A percentile compares a stretch with the other conserved stretches of the same genome.
These are phyloP conservation scores for Leccinum disarticulatum DNA, from an alignment of 768 basidiomycete species.

Conservation along the genomic window DNA sequence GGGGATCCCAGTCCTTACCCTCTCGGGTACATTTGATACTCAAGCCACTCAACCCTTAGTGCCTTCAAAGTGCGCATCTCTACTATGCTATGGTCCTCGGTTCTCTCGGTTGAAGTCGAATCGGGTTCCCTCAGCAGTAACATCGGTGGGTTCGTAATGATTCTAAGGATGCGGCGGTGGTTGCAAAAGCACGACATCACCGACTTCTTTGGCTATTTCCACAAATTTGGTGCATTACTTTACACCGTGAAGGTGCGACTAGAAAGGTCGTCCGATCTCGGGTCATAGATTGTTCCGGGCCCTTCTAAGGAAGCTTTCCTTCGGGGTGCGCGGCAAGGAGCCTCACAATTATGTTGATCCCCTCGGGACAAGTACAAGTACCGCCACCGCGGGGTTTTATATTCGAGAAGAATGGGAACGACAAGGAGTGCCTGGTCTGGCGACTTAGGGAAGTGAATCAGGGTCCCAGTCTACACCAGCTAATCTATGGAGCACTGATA, in stretches of 20 bases:
- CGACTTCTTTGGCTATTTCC: slow-evolving; percentile 7
- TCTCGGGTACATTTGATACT: slow-evolving; percentile 7
- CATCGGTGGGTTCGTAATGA: slow-evolving; percentile 69
- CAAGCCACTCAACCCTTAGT: slow-evolving; percentile 9
- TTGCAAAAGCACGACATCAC: slow-evolving; percentile 34
- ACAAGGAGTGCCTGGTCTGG: slow-evolving; percentile 4
- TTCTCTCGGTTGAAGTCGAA: slow-evolving; percentile 40
- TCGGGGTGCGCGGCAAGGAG: slow-evolving; percentile 1
- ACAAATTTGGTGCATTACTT: neutral
- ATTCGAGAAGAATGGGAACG: slow-evolving; percentile 12
- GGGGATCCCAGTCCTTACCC: neutral
- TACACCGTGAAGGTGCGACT: slow-evolving; percentile 8
- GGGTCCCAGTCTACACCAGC: neutral
- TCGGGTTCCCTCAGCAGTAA: slow-evolving; percentile 40
- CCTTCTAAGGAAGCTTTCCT: neutral
- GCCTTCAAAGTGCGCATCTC: slow-evolving; percentile 7
- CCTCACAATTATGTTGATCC: slow-evolving; percentile 8
- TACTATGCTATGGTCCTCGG: slow-evolving; percentile 1
- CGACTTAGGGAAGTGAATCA: slow-evolving; percentile 15
- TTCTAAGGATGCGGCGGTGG: slow-evolving; percentile 54
- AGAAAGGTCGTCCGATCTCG: slow-evolving; percentile 1
- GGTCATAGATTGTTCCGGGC: neutral
- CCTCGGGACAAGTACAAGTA: slow-evolving; percentile 3
- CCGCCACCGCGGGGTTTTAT: slow-evolving; percentile 6
- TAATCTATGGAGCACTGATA: neutral